Evolutionary conservation across 495 filamentous ascomycete genomes (phyloP).

Genomic region (Hypoxylon perforatum): DNA sequence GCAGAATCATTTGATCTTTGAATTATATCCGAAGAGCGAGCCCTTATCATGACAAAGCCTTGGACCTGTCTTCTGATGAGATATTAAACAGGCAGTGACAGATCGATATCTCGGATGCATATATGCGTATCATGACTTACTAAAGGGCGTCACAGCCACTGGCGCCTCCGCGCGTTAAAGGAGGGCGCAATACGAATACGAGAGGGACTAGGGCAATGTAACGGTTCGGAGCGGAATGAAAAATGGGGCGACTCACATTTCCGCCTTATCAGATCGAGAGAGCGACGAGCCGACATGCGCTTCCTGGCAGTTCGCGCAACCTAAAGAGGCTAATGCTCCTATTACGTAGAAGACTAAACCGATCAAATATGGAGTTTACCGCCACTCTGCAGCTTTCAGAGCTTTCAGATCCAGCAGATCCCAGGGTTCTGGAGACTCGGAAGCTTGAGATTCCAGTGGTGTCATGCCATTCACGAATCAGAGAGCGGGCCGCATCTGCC

Average conservation of each 20-base stretch:
- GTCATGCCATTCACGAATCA: slow-evolving; percentile 35
- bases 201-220: neutral
- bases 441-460: slow-evolving; percentile 39
- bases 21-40: slow-evolving; percentile 20
- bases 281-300: slow-evolving; percentile 35
- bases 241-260: slow-evolving; percentile 21
- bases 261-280: slow-evolving; percentile 41
- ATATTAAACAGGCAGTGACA: no score
- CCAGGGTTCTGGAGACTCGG: slow-evolving; percentile 37
- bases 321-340: slow-evolving; percentile 22
- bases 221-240: slow-evolving; percentile 32
- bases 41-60: slow-evolving; percentile 9
- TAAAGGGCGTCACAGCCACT: neutral
- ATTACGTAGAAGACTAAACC: no score
- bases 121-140: neutral
- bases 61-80: no score
- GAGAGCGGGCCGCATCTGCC: slow-evolving; percentile 8
- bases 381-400: slow-evolving; percentile 17
- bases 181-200: slow-evolving; percentile 37
- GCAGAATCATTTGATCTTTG: slow-evolving; percentile 15
- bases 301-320: slow-evolving; percentile 13
- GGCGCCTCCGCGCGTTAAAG: slow-evolving; percentile 19
- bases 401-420: no score
- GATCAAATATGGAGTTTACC: slow-evolving; percentile 18
- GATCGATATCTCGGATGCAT: no score